Conservation (phyloP, 768 basidiomycete species). For the Mycena floridula region DNA sequence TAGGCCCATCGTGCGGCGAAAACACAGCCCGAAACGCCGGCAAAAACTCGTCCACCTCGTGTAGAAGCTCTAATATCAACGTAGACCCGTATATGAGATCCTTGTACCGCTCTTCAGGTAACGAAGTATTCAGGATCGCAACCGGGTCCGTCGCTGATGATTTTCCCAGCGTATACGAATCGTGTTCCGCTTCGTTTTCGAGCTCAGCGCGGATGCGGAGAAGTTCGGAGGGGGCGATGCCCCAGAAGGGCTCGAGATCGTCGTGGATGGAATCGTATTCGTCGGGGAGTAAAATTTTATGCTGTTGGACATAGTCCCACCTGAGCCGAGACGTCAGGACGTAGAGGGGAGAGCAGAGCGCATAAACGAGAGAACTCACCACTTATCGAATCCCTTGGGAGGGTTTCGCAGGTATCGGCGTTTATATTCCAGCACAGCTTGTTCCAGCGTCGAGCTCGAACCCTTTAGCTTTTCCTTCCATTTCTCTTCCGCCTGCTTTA, state of each 20-base stretch:
- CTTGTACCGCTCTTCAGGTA: slow-evolving; percentile 11
- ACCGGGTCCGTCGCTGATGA: slow-evolving; percentile 8
- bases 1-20: slow-evolving; percentile 33
- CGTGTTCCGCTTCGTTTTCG: too few species aligned
- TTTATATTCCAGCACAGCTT: slow-evolving; percentile 34
- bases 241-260: slow-evolving; percentile 40
- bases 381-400: slow-evolving; percentile 40
- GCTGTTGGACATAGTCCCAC: slow-evolving; percentile 37
- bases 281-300: slow-evolving; percentile 40
- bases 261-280: slow-evolving; percentile 47
- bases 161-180: slow-evolving; percentile 31
- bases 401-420: slow-evolving; percentile 29
- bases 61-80: slow-evolving; percentile 22
- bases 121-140: neutral
- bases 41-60: slow-evolving; percentile 28
- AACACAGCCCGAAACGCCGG: slow-evolving; percentile 36
- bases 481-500: slow-evolving; percentile 27
- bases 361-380: too few species aligned
- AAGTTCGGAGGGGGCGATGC: slow-evolving; percentile 31
- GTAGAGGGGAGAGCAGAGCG: too few species aligned
- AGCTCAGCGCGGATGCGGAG: slow-evolving; percentile 26
- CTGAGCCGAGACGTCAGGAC: too few species aligned
- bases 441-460: slow-evolving; percentile 29
- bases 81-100: slow-evolving; percentile 13
- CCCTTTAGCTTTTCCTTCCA: slow-evolving; percentile 32